phyloP scores from a whole-genome alignment of 805 yeast species.

The Sungouiozyma ichnusensis region DNA sequence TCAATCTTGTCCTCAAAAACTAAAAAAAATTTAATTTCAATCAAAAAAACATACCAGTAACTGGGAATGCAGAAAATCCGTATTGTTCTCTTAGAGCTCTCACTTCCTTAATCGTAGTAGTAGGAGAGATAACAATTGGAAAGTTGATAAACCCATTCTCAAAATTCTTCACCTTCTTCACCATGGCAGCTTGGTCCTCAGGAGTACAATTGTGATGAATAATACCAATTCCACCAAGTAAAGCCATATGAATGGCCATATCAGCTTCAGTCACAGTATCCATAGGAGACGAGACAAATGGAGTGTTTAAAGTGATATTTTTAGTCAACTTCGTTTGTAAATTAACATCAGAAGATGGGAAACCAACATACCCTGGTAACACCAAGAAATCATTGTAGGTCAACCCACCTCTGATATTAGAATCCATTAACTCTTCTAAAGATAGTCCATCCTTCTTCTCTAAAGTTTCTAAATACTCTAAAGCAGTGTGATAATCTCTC shows the following conservation, averaged over 20 bases:
- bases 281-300: conserved; percentile 97
- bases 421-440: conserved; percentile 78
- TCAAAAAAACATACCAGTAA: conserved; percentile 83
- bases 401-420: conserved; percentile 83
- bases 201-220: conserved; percentile 95
- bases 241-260: conserved; percentile 98
- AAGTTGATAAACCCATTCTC: conserved; percentile 97
- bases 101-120: conserved; percentile 69
- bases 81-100: conserved; percentile 54
- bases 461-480: conserved; percentile 57
- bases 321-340: conserved; percentile 85
- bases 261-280: conserved; percentile 96
- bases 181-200: conserved; percentile 98
- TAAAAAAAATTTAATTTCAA: conserved; percentile 6
- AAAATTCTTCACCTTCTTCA: conserved; percentile 86
- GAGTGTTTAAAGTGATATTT: conserved; percentile 83
- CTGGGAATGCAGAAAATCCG: conserved; percentile 98
- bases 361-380: conserved; percentile 88
- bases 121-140: conserved; percentile 78
- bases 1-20: neutral
- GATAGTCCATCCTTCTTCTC: conserved; percentile 74
- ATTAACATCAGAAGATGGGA: conserved; percentile 68
- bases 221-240: conserved; percentile 97
- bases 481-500: conserved; percentile 48
- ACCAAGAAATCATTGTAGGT: conserved; percentile 95